A percentile compares a stretch with the other conserved stretches of the same genome.
These are phyloP conservation scores for Citrus unshiu DNA, from an alignment of 345 rosid species.

Conservation along the genomic window DNA sequence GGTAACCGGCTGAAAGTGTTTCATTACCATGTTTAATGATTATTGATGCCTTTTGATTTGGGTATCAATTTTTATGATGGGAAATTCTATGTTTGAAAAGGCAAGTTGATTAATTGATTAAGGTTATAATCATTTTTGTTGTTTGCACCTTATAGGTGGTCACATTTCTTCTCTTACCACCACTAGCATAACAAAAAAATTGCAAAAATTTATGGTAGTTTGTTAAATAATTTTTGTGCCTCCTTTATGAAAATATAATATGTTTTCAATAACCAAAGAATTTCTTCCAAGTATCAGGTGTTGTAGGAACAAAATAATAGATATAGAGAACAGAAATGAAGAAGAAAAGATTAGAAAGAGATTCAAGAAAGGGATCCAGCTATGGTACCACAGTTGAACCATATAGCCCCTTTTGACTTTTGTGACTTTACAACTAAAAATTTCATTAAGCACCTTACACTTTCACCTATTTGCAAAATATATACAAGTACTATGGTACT, in stretches of 20 bases:
- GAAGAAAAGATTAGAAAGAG: not conserved
- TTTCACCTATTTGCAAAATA: too few relatives aligned
- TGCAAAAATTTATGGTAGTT: not conserved
- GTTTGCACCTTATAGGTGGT: not conserved
- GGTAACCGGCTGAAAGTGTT: constrained; percentile 36
- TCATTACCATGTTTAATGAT: not conserved
- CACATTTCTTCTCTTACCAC: not conserved
- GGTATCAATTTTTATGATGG: not conserved
- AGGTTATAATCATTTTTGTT: not conserved
- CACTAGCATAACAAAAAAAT: not conserved
- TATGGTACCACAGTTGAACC: too few relatives aligned
- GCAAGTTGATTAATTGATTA: not conserved
- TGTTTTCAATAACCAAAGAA: not conserved
- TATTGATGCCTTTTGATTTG: not conserved
- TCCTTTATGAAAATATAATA: not conserved
- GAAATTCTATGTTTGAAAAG: constrained; percentile 1
- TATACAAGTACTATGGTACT: too few relatives aligned
- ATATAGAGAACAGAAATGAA: not conserved
- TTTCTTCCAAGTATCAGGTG: not conserved
- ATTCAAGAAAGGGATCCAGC: not conserved
- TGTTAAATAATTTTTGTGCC: not conserved
- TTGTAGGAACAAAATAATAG: not conserved
- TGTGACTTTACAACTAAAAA: too few relatives aligned
- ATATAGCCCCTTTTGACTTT: too few relatives aligned
- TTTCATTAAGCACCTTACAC: too few relatives aligned